Evolutionary conservation across 495 filamentous ascomycete genomes (phyloP), one percentile per base, ranked within the genome.

Genomic region (Penicillium atrosanguineum): DNA sequence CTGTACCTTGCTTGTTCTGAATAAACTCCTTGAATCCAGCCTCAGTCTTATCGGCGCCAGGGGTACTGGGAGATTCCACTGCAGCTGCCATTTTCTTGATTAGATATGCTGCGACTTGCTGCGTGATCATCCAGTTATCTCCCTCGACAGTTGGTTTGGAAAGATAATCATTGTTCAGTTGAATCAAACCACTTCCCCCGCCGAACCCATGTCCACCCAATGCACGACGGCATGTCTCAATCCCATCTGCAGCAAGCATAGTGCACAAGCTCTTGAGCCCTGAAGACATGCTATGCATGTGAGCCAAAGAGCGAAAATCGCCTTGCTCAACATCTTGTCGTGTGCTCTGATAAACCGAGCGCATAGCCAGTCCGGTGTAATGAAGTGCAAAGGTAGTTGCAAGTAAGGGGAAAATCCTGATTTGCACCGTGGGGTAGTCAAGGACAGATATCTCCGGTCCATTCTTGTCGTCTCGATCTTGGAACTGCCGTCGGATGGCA

Each of bases 121-220:
- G 74, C 4, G 73, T 76, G 29, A 80, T 78, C 75, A 80, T 79
- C 75, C 75, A 79, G 40, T 80, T 79, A 55, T 80, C 77, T 18
- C 77, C 77, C 53, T 80, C 76, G 16, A 79, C 75, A 1, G 76
- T 80, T 1, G 73, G 73, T 58, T 79, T 78, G 9, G 73, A 74
- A 3, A 78, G 59, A 48, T 79, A 78, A 25, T 79, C 74, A 37
- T 69, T 70, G 48, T 79, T 78, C 31, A 78, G 55, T 43, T 72
- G 68, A 15, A 78, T 69, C 14, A 79, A 62, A 0, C 77, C 77
- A 55, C 73, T 77, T 20, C 67, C 69, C 28, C 75, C 75, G 0
- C 75, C 74, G 50, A 76, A 80, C 2, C 76, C 77, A 55, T 80
- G 76, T 5, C 77, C 77, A 19, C 77, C 76, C 67, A 77, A 65